Conservation (phyloP, 805 yeast genomes). For the Saccharomyces jurei region DNA sequence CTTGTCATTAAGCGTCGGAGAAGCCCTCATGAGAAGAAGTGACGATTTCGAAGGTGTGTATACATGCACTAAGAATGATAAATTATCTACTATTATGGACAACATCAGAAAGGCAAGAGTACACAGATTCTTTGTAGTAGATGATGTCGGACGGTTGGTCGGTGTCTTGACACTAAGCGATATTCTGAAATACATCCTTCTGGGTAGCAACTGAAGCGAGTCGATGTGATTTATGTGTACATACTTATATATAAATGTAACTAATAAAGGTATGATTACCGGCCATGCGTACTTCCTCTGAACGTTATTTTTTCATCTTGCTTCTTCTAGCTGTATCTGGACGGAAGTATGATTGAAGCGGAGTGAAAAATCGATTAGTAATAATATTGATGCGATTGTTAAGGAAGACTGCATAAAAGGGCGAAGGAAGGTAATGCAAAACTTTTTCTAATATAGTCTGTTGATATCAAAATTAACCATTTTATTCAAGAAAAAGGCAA, state of each 20-base stretch:
- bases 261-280: background rate
- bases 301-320: background rate
- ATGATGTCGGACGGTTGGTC: slow-evolving; percentile 63
- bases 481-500: background rate
- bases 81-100: slow-evolving; percentile 82
- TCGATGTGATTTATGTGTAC: background rate
- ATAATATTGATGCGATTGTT: background rate
- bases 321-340: background rate
- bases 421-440: background rate
- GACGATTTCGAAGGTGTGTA: slow-evolving; percentile 97
- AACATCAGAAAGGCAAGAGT: slow-evolving; percentile 85
- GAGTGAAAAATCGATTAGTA: background rate
- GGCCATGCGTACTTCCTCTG: background rate
- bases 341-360: background rate
- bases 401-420: background rate
- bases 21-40: slow-evolving; percentile 79
- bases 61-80: slow-evolving; percentile 84
- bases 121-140: slow-evolving; percentile 88
- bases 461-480: background rate
- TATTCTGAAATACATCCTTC: slow-evolving; percentile 72
- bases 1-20: slow-evolving; percentile 85
- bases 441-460: background rate
- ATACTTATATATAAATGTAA: background rate
- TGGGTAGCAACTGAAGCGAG: slow-evolving; percentile 38
- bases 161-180: slow-evolving; percentile 91